These are phyloP conservation scores for Tuber brumale DNA, from an alignment of 495 filamentous ascomycete genomes.

Conservation along the genomic window DNA sequence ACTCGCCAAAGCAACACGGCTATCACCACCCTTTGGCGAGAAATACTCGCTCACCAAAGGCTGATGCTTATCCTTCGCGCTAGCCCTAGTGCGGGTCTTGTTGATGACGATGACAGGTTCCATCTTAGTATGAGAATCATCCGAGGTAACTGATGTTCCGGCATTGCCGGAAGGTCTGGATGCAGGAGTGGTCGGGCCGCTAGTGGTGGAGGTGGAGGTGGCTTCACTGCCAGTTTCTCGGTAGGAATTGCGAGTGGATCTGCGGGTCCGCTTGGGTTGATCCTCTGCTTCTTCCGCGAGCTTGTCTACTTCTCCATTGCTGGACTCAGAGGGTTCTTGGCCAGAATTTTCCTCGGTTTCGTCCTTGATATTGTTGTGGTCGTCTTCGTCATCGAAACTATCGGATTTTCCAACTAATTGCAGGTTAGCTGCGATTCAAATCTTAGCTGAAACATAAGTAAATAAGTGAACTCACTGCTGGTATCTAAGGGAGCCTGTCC, in stretches of 20 bases:
- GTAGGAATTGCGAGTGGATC: not conserved
- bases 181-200: not conserved
- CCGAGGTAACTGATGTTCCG: not conserved
- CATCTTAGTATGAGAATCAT: not conserved
- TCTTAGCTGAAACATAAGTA: not conserved
- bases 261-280: not conserved
- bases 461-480: slow-evolving; percentile 9
- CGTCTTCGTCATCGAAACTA: not conserved
- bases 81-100: not conserved
- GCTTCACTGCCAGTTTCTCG: not conserved
- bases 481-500: slow-evolving; percentile 34
- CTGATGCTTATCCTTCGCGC: not conserved
- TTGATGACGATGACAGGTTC: not conserved
- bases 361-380: not conserved
- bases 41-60: not conserved
- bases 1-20: not conserved
- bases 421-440: slow-evolving; percentile 1
- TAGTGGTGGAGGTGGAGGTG: slow-evolving; percentile 5
- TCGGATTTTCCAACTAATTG: slow-evolving; percentile 4
- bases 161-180: not conserved
- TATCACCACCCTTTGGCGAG: not conserved
- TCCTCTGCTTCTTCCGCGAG: not conserved
- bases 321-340: not conserved
- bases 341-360: not conserved
- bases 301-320: not conserved